Percentiles rank a stretch among this genome's conserved stretches.
These are phyloP conservation scores for Alternaria arborescens DNA, from an alignment of 2,329 filamentous ascomycete species.

Conservation along the genomic window DNA sequence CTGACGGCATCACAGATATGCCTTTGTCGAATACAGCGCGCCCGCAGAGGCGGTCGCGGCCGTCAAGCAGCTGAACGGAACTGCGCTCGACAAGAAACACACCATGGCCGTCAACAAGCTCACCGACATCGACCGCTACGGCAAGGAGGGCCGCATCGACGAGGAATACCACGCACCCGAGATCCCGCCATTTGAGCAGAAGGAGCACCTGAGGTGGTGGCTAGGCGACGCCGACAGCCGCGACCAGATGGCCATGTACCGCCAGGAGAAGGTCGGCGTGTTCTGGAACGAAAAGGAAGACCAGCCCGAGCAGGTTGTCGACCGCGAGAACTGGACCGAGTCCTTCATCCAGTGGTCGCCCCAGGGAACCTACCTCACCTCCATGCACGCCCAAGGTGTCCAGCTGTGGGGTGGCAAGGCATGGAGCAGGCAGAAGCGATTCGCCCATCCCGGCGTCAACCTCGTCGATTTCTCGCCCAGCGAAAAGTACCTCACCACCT, in stretches of 20 bases:
- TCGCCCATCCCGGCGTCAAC: constrained; percentile 94
- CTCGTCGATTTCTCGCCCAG: constrained; percentile 93
- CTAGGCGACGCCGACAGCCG: constrained; percentile 86
- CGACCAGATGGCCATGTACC: constrained; percentile 96
- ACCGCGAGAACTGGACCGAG: constrained; percentile 96
- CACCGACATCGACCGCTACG: constrained; percentile 96
- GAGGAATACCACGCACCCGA: constrained; percentile 86
- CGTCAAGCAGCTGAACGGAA: constrained; percentile 85
- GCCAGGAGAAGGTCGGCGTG: constrained; percentile 88
- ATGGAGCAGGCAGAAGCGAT: constrained; percentile 90
- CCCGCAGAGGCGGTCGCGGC: constrained; percentile 88
- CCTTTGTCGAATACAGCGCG: constrained; percentile 95
- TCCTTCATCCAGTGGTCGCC: constrained; percentile 98
- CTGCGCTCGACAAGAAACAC: constrained; percentile 95
- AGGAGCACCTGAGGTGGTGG: constrained; percentile 95
- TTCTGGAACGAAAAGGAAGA: constrained; percentile 99
- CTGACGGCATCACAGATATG: constrained; percentile 70
- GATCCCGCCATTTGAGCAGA: constrained; percentile 85
- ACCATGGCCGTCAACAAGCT: constrained; percentile 96
- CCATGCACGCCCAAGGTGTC: constrained; percentile 93
- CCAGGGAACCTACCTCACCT: constrained; percentile 90
- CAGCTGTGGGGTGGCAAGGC: constrained; percentile 94
- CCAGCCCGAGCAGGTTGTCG: constrained; percentile 84
- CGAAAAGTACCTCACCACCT: constrained; percentile 94
- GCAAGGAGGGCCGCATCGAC: constrained; percentile 89